Evolutionary conservation across 805 yeast genomes (phyloP), one percentile per base, ranked within the genome.

Genomic region (Ogataea corticis): DNA sequence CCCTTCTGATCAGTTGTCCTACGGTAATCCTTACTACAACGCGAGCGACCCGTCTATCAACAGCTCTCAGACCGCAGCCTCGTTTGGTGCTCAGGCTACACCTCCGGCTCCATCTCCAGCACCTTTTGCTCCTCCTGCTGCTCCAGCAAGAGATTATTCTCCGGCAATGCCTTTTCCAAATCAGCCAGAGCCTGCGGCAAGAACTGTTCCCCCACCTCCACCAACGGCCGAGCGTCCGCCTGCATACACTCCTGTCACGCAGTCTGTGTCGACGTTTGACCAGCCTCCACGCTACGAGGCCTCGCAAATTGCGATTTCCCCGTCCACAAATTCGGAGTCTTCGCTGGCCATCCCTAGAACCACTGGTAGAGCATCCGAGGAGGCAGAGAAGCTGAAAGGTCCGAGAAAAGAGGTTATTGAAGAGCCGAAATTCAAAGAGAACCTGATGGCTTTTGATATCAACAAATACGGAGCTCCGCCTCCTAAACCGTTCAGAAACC

Each of bases 401-500:
- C 51, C 52, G 30, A 52, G 17, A 30, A 50, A 49, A 31, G 59
- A 57, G 31, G 46, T 37, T 5, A 53, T 57, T 14, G 48, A 41
- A 7, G 67, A 60, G 38, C 68, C 66, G 1, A 57, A 55, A 38
- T 61, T 63, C 49, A 54, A 59, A 30, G 56, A 50, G 0, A 61
- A 56, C 21, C 43, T 63, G 14, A 54, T 61, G 58, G 71, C 69
- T 4, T 59, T 72, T 32, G 74, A 73, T 50, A 49, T 64, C 11
- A 51, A 58, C 28, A 66, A 64, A 27, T 63, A 65, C 47, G 79
- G 73, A 1, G 74, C 79, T 2, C 79, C 79, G 7, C 77, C 77
- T 2, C 80, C 80, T 3, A 65, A 59, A 44, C 69, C 71, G 3
- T 56, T 50, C 40, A 52, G 58, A 33, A 52, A 50, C 12, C 47